Base-by-base conservation (phyloP, 805 yeast species). In the Ogataea trehaloabstinens region DNA sequence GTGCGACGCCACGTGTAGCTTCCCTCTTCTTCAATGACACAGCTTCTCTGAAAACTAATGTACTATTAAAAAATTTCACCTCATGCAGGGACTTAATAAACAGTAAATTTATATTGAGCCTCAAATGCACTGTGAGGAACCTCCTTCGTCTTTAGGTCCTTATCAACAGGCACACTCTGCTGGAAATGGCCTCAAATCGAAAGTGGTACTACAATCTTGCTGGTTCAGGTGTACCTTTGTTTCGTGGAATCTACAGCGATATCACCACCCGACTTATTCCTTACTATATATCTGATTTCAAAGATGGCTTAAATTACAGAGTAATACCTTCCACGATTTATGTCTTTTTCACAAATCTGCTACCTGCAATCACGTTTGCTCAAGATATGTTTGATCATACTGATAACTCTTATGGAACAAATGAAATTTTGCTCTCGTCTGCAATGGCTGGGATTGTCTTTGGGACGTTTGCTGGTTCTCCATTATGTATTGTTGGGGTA, bases 321-420 rank as follows among this genome's bases (percentile, higher is more conserved):
- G 95, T 90, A 11, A 68, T 91, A 2, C 99, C 99, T 0, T 70
- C 95, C 0, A 80, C 88, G 0, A 64, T 85, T 2, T 88, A 76
- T 58, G 84, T 93, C 11, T 91, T 84, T 61, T 89, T 93, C 70
- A 89, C 95, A 30, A 91, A 93, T 58, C 58, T 91, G 31, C 68
- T 91, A 27, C 98, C 98, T 2, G 97, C 97, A 0, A 73, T 91
- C 29, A 96, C 98, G 0, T 91, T 91, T 70, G 95, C 97, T 0
- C 96, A 88, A 56, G 98, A 91, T 58, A 85, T 91, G 96, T 90
- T 89, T 61, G 96, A 90, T 60, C 81, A 87, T 45, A 91, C 99
- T 0, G 65, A 84, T 34, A 80, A 85, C 48, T 73, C 90, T 10
- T 91, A 88, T 53, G 99, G 99, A 3, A 84, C 93, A 4, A 93